A percentile compares a stretch with the other conserved stretches of the same genome.
These are phyloP conservation scores for Apiotrichum siamense DNA, from an alignment of 1,284 basidiomycete species.

Conservation along the genomic window DNA sequence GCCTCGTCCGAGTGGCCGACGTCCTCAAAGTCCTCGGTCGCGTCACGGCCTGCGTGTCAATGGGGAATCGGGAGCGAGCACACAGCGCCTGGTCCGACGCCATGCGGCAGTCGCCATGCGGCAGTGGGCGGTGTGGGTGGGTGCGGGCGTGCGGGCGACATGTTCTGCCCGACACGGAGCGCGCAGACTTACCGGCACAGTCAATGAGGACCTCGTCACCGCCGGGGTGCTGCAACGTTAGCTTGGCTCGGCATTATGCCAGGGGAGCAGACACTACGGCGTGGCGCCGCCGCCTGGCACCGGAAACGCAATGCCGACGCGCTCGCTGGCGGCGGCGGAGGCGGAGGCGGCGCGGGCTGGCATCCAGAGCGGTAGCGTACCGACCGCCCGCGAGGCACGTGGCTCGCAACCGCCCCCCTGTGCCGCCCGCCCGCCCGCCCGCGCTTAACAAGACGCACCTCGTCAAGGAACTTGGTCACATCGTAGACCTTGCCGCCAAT, in stretches of 20 bases:
- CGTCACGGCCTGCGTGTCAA: constrained; percentile 62
- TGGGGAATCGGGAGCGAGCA: neutral
- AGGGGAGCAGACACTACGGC: neutral
- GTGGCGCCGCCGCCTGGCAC: too few species aligned
- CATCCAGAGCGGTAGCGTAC: too few species aligned
- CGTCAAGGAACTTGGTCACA: constrained; percentile 89
- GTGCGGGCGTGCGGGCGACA: too few species aligned
- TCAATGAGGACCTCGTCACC: constrained; percentile 95
- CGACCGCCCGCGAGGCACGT: neutral
- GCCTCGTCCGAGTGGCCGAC: constrained; percentile 99
- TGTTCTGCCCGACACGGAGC: too few species aligned
- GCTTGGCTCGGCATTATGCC: constrained; percentile 1
- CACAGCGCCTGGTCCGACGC: too few species aligned
- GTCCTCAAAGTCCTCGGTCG: constrained; percentile 98
- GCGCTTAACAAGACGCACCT: constrained; percentile 55
- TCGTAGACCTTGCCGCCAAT: constrained; percentile 90
- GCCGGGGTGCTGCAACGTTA: constrained; percentile 73
- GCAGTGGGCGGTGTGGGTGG: too few species aligned
- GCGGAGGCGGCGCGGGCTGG: too few species aligned
- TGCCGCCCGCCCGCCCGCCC: neutral
- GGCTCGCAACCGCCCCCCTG: neutral
- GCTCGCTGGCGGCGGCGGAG: too few species aligned
- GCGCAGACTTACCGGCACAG: constrained; percentile 69
- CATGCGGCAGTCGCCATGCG: too few species aligned
- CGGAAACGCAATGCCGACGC: too few species aligned